These are phyloP conservation scores for Schizosaccharomyces octosporus DNA, from an alignment of 805 yeast species.

Conservation along the genomic window DNA sequence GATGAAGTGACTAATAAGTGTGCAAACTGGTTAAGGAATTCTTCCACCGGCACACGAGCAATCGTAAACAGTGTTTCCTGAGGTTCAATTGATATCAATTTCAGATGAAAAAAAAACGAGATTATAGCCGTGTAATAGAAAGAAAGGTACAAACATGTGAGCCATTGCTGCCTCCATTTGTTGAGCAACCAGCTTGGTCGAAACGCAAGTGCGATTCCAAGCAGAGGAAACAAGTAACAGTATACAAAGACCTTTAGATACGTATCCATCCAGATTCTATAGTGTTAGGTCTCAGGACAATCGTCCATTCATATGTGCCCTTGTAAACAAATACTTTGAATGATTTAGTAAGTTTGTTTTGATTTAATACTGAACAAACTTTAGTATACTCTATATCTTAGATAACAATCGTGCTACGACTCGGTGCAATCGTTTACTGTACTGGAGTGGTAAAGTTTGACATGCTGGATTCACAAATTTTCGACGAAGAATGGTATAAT, in stretches of 20 bases:
- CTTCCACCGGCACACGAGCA: background rate
- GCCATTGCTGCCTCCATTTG: background rate
- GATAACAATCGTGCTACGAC: no score
- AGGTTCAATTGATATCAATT: background rate
- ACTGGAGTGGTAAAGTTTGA: no score
- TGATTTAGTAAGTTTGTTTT: no score
- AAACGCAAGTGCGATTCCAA: background rate
- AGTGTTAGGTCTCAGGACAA: background rate
- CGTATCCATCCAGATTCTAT: background rate
- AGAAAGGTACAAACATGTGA: background rate
- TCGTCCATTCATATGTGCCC: no score
- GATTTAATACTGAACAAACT: no score
- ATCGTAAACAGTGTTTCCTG: background rate
- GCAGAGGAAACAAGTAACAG: background rate
- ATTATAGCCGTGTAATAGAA: background rate
- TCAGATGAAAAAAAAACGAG: background rate
- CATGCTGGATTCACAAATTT: no score
- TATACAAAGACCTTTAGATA: background rate
- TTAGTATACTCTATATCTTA: no score
- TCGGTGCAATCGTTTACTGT: no score
- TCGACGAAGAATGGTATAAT: no score
- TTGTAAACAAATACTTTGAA: no score
- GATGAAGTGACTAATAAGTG: background rate
- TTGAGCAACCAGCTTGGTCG: background rate
- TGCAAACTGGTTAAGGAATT: background rate